Conservation (phyloP, 305 asterid genomes). For the Rubia tinctorum region DNA sequence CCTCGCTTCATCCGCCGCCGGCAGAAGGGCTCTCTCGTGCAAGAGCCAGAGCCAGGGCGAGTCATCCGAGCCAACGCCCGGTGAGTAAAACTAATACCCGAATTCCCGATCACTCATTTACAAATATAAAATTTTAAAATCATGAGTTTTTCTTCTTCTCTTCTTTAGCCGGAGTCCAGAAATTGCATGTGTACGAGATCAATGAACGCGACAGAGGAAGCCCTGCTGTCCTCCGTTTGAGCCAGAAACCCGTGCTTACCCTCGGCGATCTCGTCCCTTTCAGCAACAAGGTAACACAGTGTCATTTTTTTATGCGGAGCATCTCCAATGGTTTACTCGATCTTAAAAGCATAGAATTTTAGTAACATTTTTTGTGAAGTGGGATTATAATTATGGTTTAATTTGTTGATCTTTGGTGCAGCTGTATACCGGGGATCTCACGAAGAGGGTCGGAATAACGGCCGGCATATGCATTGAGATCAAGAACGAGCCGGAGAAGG, state of each 20-base stretch:
- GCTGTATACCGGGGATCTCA: conserved; percentile 77
- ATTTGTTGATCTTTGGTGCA: conserved; percentile 17
- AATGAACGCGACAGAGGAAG: conserved; percentile 96
- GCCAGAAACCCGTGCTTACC: conserved; percentile 68
- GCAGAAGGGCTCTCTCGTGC: conserved; percentile 46
- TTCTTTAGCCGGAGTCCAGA: conserved; percentile 57
- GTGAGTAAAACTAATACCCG: conserved; percentile 22
- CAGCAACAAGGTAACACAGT: conserved; percentile 92
- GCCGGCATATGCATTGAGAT: conserved; percentile 81
- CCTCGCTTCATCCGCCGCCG: conserved; percentile 23
- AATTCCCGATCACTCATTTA: not conserved
- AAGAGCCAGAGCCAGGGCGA: conserved; percentile 34
- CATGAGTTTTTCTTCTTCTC: not conserved
- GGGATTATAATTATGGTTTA: not conserved
- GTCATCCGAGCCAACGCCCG: conserved; percentile 36
- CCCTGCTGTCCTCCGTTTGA: conserved; percentile 87
- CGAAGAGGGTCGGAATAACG: conserved; percentile 84
- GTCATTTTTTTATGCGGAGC: too few species aligned
- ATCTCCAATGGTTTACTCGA: too few species aligned
- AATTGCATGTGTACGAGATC: conserved; percentile 70
- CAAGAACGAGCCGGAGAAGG: conserved; percentile 83
- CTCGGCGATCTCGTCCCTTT: conserved; percentile 97
- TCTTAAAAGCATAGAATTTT: too few species aligned
- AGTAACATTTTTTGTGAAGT: too few species aligned
- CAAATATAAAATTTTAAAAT: not conserved